phyloP scores from a whole-genome alignment of 305 asterid species.

The Fraxinus paxiana region DNA sequence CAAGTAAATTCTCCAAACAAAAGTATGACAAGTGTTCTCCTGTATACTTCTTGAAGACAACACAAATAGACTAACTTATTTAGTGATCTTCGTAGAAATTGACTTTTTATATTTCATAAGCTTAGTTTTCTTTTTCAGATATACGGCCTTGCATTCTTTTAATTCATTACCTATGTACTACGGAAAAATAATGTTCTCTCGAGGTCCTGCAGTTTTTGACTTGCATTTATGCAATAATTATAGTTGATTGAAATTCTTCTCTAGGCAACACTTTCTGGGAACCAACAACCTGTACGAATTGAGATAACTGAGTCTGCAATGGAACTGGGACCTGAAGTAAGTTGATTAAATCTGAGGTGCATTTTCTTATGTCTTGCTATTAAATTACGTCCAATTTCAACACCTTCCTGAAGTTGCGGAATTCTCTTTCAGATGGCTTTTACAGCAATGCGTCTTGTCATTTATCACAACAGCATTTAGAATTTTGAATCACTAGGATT shows the following conservation, averaged over 20 bases:
- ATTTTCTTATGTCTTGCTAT: not conserved
- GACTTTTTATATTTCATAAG: not conserved
- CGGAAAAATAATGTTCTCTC: not conserved
- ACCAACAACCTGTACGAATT: slow-evolving; percentile 85
- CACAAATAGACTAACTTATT: not conserved
- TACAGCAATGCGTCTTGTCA: not conserved
- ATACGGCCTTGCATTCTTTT: not conserved
- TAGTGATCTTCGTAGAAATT: not conserved
- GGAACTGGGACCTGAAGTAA: slow-evolving; percentile 82
- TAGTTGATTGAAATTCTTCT: slow-evolving; percentile 20
- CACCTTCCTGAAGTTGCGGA: not conserved
- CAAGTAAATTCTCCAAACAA: not conserved
- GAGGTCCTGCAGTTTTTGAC: not conserved
- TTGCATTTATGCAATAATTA: not conserved
- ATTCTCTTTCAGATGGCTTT: not conserved
- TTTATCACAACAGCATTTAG: not conserved
- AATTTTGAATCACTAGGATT: not conserved
- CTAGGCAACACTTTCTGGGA: slow-evolving; percentile 87
- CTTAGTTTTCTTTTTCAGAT: not conserved
- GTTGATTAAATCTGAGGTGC: slow-evolving; percentile 21
- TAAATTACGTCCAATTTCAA: not conserved
- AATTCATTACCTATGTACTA: not conserved
- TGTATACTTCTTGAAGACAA: not conserved
- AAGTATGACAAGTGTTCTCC: slow-evolving; percentile 2
- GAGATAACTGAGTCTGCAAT: slow-evolving; percentile 96